Conservation (phyloP, 164 flowering plant species). For the Annona cherimola region DNA sequence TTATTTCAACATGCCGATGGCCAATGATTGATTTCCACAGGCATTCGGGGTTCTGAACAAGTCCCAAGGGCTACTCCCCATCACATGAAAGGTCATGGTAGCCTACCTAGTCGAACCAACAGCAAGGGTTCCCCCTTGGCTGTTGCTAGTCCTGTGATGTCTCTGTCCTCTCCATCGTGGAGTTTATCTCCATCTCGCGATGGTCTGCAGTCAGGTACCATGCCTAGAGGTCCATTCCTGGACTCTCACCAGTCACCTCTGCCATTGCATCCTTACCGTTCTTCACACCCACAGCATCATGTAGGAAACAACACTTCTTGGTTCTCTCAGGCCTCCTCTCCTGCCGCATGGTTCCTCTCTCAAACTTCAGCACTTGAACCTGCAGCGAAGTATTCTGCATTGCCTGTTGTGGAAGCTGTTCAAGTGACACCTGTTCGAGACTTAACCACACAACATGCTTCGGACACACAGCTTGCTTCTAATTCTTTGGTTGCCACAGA, state of each 20-base stretch:
- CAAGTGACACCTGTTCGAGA: conserved; percentile 56
- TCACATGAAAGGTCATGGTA: conserved; percentile 37
- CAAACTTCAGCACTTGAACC: conserved; percentile 43
- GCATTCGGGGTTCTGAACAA: conserved; percentile 43
- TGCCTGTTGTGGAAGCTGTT: conserved; percentile 52
- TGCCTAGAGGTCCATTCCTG: conserved; percentile 38
- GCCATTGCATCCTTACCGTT: conserved; percentile 61
- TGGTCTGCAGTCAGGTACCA: conserved; percentile 33
- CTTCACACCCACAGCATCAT: conserved; percentile 51
- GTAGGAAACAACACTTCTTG: conserved; percentile 51
- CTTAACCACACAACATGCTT: conserved; percentile 28
- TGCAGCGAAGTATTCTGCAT: conserved; percentile 36
- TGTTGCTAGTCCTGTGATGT: conserved; percentile 36
- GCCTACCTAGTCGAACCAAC: conserved; percentile 45
- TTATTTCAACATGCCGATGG: neutral
- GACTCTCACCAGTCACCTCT: conserved; percentile 55
- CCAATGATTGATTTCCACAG: conserved; percentile 30
- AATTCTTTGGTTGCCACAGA: conserved; percentile 31
- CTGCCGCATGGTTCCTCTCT: conserved; percentile 58
- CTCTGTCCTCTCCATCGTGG: conserved; percentile 88
- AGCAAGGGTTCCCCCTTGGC: conserved; percentile 44
- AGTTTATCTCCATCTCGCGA: conserved; percentile 54
- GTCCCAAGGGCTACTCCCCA: conserved; percentile 30
- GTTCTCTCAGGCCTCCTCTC: conserved; percentile 57
- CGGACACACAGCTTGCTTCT: conserved; percentile 30